Evolutionary conservation across 2,329 filamentous ascomycete genomes (phyloP), one percentile per base, ranked within the genome.

Genomic region (Boeremia exigua): DNA sequence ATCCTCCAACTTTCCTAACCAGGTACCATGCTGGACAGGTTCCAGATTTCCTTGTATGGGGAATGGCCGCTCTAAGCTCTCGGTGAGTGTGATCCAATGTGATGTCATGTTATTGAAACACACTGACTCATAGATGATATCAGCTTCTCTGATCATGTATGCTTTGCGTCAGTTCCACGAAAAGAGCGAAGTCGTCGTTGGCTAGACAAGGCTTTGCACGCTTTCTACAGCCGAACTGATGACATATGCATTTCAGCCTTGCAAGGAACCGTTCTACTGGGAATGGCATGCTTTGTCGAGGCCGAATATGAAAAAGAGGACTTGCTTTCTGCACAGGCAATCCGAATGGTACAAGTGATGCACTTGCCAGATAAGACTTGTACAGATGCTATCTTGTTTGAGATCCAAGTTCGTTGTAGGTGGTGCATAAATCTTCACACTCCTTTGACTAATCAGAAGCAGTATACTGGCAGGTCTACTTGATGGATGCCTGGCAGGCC

Each of bases 401-500:
- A 54, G 32, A 14, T 48, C 5, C 30, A 42, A 15, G 43, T 54
- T 3, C 50, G 50, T 6, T 15, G 50, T 48, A 47, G 34, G 50
- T 34, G 4, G 8, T n/a, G 4, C 19, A 17, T 28, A n/a, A 10
- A 14, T 15, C 6, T 4, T 8, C 6, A 10, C 8, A 8, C 29
- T 50, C 9, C 6, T 12, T 12, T n/a, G 23, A 30, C 34, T 54
- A 9, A 47, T 9, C 2, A 36, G 4, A 8, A 43, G 25, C 25
- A 54, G 43, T 54, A 10, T 54, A 43, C 17, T 54, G 50, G 43
- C 50, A 54, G n/a, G 43, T 37, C 37, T 54, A 37, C 29, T 47
- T 54, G 43, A 48, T 54, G 50, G 43, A 54, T 14, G 36, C 36
- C 27, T 54, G 50, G 50, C 19, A 40, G 3, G 44, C 43, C n/a